Conservation (phyloP, 495 filamentous ascomycete genomes). For the Neurospora pannonica region DNA sequence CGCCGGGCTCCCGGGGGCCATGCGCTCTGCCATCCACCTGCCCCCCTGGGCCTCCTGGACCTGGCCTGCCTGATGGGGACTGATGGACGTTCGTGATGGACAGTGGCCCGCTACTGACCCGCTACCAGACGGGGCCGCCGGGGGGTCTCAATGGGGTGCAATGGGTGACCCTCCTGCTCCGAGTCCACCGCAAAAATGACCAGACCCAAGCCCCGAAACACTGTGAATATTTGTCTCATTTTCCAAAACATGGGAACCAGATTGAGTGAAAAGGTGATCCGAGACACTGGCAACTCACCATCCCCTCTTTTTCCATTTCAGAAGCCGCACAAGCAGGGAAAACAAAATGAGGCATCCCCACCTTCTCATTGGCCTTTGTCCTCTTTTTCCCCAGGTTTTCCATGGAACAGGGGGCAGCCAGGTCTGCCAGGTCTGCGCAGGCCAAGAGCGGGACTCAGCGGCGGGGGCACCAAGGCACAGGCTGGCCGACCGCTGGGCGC, state of each 20-base stretch:
- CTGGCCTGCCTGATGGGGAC: neutral
- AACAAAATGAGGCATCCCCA: neutral
- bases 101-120: neutral
- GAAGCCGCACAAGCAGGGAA: neutral
- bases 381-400: neutral
- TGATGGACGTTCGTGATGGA: neutral
- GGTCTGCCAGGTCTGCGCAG: neutral
- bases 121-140: neutral
- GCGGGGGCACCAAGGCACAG: neutral
- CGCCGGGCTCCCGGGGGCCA: neutral
- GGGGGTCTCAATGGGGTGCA: neutral
- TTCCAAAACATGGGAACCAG: neutral
- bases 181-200: neutral
- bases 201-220: neutral
- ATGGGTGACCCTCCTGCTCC: neutral
- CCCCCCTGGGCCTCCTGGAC: neutral
- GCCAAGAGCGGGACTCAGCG: neutral
- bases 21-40: neutral
- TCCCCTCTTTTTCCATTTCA: neutral
- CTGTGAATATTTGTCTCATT: neutral
- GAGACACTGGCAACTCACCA: neutral
- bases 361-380: neutral
- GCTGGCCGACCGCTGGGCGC: neutral
- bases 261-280: neutral
- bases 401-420: neutral